Evolutionary conservation across 2,329 filamentous ascomycete genomes (phyloP), one percentile per base, ranked within the genome.

Genomic region (Phialophora chinensis): DNA sequence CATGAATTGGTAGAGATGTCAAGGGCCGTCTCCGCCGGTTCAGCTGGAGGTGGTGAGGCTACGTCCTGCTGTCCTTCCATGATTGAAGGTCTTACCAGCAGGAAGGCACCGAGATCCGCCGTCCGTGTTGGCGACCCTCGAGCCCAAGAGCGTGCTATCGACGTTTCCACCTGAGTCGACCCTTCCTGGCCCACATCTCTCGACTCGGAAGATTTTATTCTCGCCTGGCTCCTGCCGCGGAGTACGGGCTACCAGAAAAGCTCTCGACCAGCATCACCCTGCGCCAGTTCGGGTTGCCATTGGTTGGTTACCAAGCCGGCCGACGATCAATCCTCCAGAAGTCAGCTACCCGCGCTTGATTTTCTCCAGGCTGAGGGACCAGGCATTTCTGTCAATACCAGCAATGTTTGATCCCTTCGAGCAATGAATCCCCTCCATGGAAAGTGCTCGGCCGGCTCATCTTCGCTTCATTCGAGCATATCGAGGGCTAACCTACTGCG

Each of bases 191-290:
- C 56, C 49, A 42, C 33, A 31, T 58, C 63, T 63, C 44, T 42
- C 69, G 61, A 68, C 60, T 68, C 66, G 69, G 66, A 66, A 63
- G 27, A 66, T 67, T 68, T 44, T 59, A 60, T 64, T 64, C 47
- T 66, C 31, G 55, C 55, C 62, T 65, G 42, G 62, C 5, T 44
- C 35, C 49, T 57, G 14, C 52, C 63, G 58, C 49, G 59, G 56
- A 60, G 50, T 49, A 35, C 52, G 57, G 59, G 44, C 47, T 38
- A 67, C 29, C 8, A 55, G 27, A 35, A 55, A 29, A n/a, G 61
- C 20, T 47, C 27, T 57, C n/a, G 38, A 54, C 54, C 62, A 60
- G 59, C 54, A 62, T 66, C 47, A 29, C 55, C 64, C 67, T 63
- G 54, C 50, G 58, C 58, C 8, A 25, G 14, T 33, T 25, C 50